phyloP scores from a whole-genome alignment of 2,329 filamentous ascomycete genomes.

The Colletotrichum somersetense region DNA sequence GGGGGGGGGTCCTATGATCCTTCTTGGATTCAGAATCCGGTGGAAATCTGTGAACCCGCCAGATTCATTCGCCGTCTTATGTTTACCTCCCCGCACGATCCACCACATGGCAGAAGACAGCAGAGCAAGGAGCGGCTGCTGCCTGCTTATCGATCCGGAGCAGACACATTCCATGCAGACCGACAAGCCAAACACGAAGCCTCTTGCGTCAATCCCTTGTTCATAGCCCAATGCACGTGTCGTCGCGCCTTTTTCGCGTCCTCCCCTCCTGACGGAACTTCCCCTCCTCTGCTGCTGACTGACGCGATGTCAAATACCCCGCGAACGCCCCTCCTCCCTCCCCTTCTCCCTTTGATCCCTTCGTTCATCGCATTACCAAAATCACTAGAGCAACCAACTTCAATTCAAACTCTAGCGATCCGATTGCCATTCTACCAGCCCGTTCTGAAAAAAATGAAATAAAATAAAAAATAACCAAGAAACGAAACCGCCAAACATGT shows the following conservation, averaged over 20 bases:
- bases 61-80: not conserved
- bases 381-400: not conserved
- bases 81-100: not conserved
- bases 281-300: not conserved
- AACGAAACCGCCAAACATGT: constrained; percentile 46
- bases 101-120: not conserved
- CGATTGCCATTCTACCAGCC: not conserved
- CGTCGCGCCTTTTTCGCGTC: constrained; percentile 22
- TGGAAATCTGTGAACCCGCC: not conserved
- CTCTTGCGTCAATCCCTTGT: not conserved
- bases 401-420: not conserved
- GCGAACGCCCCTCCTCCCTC: not conserved
- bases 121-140: constrained; percentile 10
- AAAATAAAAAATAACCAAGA: not conserved
- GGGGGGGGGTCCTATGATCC: too few relatives aligned
- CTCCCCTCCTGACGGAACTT: constrained; percentile 5
- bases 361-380: not conserved
- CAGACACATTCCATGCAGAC: too few relatives aligned
- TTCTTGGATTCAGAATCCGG: not conserved
- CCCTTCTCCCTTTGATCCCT: not conserved
- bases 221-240: constrained; percentile 13
- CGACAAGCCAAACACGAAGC: not conserved
- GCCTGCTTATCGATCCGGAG: not conserved
- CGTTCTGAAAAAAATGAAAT: not conserved
- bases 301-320: constrained; percentile 31